A percentile compares a stretch with the other conserved stretches of the same genome.
Evolutionary conservation across 805 yeast species (phyloP).

Genomic region (Cyberlindnera lachancei): DNA sequence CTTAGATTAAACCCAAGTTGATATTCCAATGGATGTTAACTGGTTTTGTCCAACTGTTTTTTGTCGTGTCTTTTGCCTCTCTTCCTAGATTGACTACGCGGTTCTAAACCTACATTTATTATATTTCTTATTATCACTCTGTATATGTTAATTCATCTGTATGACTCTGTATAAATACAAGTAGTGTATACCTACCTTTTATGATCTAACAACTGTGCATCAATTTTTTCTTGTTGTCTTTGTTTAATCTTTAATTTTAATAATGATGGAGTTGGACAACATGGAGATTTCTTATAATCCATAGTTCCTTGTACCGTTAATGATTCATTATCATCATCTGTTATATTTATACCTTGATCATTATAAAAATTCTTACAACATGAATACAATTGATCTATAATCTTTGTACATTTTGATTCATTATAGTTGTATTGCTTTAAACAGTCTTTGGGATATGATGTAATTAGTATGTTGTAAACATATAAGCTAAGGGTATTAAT

Average conservation of each 20-base stretch:
- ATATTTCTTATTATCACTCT: background rate
- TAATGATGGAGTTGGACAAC: conserved; percentile 70
- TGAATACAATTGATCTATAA: conserved; percentile 62
- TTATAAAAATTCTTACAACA: conserved; percentile 69
- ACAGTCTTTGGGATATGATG: conserved; percentile 41
- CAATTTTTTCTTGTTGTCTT: conserved; percentile 46
- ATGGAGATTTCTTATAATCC: conserved; percentile 58
- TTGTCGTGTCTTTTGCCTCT: conserved; percentile 28
- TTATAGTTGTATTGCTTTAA: conserved; percentile 52
- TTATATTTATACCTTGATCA: conserved; percentile 48
- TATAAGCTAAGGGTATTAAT: background rate
- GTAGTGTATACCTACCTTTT: background rate
- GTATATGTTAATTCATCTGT: background rate
- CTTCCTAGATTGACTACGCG: conserved; percentile 50
- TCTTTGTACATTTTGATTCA: conserved; percentile 65
- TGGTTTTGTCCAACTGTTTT: conserved; percentile 45
- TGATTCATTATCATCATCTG: conserved; percentile 58
- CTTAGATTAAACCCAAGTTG: conserved; percentile 45
- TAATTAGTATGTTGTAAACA: background rate
- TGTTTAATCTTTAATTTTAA: conserved; percentile 61
- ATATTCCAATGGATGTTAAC: background rate
- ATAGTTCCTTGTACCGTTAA: too few species aligned
- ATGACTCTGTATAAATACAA: too few species aligned
- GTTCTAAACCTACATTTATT: conserved; percentile 60
- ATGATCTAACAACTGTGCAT: conserved; percentile 38